Evolutionary conservation across 805 yeast genomes (phyloP), one percentile per base, ranked within the genome.

Genomic region (Kuraishia cidri): DNA sequence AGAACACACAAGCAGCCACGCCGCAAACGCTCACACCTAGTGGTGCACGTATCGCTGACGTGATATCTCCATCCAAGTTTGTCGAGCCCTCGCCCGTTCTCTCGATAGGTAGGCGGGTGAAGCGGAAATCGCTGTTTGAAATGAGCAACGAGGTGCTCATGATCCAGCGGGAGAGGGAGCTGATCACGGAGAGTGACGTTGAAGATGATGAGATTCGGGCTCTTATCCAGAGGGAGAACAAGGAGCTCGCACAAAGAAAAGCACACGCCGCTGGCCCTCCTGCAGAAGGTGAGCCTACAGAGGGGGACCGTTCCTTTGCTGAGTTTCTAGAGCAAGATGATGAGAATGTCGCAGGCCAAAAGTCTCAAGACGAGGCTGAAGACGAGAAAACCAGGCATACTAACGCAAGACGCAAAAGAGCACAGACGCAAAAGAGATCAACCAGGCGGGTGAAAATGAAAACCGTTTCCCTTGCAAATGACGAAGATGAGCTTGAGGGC

Each of bases 371-470:
- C n/a, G 29, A 21, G 14, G 22, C 19, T 22, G 32, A 27, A 3
- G 24, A 13, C 9, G 26, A 21, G 9, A 23, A 15, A 14, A 30
- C 22, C 6, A 21, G 31, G 24, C 29, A 19, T 7, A 22, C 20
- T 16, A 26, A 17, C 14, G 17, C 29, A 13, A 23, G 15, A 22
- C 18, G 44, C 21, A 59, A 54, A 38, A 57, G 49, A 39, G 50
- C 50, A 24, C 61, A 58, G 36, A 71, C 77, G 0, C 71, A 66
- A 27, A 72, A 72, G 50, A 50, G 79, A 43, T 62, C 69, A 1
- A 71, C 78, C 1, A 54, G 73, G 34, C 55, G 75, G 32, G 63
- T 66, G 52, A 70, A 67, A 37, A 56, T 72, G 37, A 66, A 60
- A 38, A 71, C 77, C 0, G 45, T 39, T 3, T 30, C 37, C 3